These are phyloP conservation scores for Pichia sp. DNA, from an alignment of 1,139 yeast genomes.

Conservation along the genomic window DNA sequence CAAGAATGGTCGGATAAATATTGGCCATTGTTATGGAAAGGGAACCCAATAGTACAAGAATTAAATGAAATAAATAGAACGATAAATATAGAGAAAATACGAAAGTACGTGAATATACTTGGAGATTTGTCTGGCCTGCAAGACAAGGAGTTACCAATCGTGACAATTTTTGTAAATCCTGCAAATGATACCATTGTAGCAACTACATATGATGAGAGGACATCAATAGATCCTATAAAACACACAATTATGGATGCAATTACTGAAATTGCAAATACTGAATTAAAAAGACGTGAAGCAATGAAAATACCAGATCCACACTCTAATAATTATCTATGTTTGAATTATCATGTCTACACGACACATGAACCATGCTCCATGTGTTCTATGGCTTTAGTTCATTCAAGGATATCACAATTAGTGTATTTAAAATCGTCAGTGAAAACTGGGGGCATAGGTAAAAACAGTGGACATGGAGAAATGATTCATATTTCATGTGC, in stretches of 20 bases:
- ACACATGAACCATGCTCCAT: conserved; percentile 96
- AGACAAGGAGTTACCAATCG: conserved; percentile 31
- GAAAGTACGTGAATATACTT: conserved; percentile 34
- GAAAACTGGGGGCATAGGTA: conserved; percentile 49
- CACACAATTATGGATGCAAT: conserved; percentile 78
- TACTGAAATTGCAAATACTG: conserved; percentile 48
- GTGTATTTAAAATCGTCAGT: conserved; percentile 48
- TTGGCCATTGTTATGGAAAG: conserved; percentile 96
- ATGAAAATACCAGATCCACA: conserved; percentile 8
- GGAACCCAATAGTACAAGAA: conserved; percentile 77
- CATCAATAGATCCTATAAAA: conserved; percentile 39
- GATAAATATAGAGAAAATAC: conserved; percentile 42
- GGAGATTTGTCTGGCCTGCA: conserved; percentile 26
- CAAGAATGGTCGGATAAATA: conserved; percentile 54
- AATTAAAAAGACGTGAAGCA: conserved; percentile 32
- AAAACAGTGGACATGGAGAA: conserved; percentile 59
- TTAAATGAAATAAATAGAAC: conserved; percentile 41
- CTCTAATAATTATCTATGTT: conserved; percentile 55
- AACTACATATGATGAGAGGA: conserved; percentile 35
- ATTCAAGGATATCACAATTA: conserved; percentile 72
- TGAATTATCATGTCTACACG: conserved; percentile 70
- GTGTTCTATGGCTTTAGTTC: conserved; percentile 96
- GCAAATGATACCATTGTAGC: conserved; percentile 33
- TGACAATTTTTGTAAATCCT: conserved; percentile 47
- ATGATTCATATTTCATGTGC: conserved; percentile 68